Evolutionary conservation across 2,329 filamentous ascomycete genomes (phyloP).

Genomic region (Meredithiella fracta): DNA sequence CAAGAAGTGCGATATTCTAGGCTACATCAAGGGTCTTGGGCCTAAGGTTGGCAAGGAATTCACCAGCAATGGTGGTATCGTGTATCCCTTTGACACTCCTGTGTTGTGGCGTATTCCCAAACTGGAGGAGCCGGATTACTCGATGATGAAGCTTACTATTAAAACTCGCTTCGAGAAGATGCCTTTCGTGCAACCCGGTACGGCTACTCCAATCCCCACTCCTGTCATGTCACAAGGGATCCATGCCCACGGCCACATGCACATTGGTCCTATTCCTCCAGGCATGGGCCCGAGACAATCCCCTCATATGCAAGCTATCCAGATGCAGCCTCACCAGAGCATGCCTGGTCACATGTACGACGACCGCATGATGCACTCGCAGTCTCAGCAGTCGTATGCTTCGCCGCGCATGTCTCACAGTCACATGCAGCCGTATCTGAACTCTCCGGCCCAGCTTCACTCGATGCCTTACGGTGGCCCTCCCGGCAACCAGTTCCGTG

Average conservation of each 20-base stretch:
- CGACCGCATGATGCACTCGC: conserved; percentile 78
- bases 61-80: conserved; percentile 65
- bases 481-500: conserved; percentile 48
- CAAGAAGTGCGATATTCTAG: conserved; percentile 45
- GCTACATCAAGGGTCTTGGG: conserved; percentile 36
- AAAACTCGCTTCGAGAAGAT: conserved; percentile 61
- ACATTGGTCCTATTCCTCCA: conserved; percentile 36
- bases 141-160: conserved; percentile 51
- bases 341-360: conserved; percentile 42
- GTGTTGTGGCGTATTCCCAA: conserved; percentile 67
- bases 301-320: conserved; percentile 61
- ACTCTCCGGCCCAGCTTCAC: conserved; percentile 50
- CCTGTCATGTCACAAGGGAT: conserved; percentile 59
- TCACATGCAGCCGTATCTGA: conserved; percentile 51
- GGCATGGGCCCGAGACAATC: conserved; percentile 32
- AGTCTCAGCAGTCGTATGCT: conserved; percentile 67
- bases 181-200: conserved; percentile 26
- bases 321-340: conserved; percentile 56
- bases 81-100: conserved; percentile 65
- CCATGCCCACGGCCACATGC: conserved; percentile 60
- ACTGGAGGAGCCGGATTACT: conserved; percentile 50
- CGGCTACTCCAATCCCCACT: conserved; percentile 51
- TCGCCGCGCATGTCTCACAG: conserved; percentile 67
- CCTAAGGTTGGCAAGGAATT: conserved; percentile 39
- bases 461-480: conserved; percentile 58